Evolutionary conservation across 2,329 filamentous ascomycete genomes (phyloP).

Genomic region (Colletotrichum karsti): DNA sequence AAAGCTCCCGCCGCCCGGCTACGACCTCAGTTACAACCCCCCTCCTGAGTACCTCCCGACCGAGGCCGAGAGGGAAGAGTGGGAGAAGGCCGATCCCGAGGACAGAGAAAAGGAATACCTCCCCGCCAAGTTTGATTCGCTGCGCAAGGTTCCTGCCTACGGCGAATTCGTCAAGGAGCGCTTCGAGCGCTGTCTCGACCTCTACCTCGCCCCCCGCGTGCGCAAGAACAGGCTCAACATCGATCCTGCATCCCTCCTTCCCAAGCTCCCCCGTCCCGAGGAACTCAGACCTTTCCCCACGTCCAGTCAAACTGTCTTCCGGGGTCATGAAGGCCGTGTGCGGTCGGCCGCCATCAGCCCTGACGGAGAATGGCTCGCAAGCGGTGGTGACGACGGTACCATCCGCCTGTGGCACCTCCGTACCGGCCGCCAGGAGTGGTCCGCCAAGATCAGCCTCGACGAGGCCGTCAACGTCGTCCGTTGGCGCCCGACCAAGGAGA

Average conservation of each 20-base stretch:
- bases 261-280: constrained; percentile 91
- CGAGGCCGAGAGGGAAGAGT: constrained; percentile 81
- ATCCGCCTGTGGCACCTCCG: constrained; percentile 89
- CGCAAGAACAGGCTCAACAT: constrained; percentile 96
- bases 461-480: constrained; percentile 85
- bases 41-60: constrained; percentile 93
- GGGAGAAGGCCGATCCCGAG: constrained; percentile 88
- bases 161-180: constrained; percentile 90
- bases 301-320: constrained; percentile 85
- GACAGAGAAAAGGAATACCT: constrained; percentile 91
- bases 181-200: constrained; percentile 93
- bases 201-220: constrained; percentile 93
- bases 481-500: constrained; percentile 88
- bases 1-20: constrained; percentile 91
- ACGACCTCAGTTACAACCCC: constrained; percentile 96
- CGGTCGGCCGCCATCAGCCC: constrained; percentile 87
- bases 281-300: constrained; percentile 96
- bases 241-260: constrained; percentile 89
- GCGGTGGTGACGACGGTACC: constrained; percentile 92
- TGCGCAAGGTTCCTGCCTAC: constrained; percentile 93
- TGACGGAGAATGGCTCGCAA: constrained; percentile 85
- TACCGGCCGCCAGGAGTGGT: constrained; percentile 90
- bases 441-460: constrained; percentile 78
- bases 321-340: constrained; percentile 88
- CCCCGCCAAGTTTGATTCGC: constrained; percentile 80